Conservation (phyloP, 2,329 filamentous ascomycete species). For the Chalaropsis thielavioides region DNA sequence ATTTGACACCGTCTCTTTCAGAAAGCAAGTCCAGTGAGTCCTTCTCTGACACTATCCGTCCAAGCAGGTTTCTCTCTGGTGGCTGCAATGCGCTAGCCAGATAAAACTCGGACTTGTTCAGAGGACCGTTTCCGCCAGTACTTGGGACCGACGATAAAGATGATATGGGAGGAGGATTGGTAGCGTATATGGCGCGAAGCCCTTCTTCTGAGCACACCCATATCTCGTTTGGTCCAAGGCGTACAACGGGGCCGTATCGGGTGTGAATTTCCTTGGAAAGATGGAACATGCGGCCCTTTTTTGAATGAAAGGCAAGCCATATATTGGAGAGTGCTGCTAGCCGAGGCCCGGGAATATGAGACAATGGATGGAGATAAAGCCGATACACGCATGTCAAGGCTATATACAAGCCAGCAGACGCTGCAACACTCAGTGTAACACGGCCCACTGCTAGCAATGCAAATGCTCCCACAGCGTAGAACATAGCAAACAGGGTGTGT, state of each 20-base stretch:
- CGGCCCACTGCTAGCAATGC: neutral
- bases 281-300: constrained; percentile 29
- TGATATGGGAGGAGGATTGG: neutral
- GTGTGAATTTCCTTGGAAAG: constrained; percentile 33
- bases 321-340: constrained; percentile 33
- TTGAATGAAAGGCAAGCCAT: constrained; percentile 35
- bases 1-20: constrained; percentile 33
- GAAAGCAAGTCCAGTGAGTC: constrained; percentile 39
- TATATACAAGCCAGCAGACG: neutral
- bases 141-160: neutral
- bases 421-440: neutral
- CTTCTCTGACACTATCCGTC: constrained; percentile 25
- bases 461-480: too few relatives aligned
- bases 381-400: constrained; percentile 24
- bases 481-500: neutral
- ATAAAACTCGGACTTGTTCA: constrained; percentile 11
- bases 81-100: constrained; percentile 32
- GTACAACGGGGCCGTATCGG: constrained; percentile 36
- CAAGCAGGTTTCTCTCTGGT: constrained; percentile 29
- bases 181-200: constrained; percentile 34
- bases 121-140: neutral
- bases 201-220: constrained; percentile 37
- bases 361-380: constrained; percentile 31
- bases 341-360: constrained; percentile 33
- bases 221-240: constrained; percentile 39